A percentile compares a stretch with the other conserved stretches of the same genome.
phyloP scores from a whole-genome alignment of 106 monocot species.

The Dioscorea zingiberensis region DNA sequence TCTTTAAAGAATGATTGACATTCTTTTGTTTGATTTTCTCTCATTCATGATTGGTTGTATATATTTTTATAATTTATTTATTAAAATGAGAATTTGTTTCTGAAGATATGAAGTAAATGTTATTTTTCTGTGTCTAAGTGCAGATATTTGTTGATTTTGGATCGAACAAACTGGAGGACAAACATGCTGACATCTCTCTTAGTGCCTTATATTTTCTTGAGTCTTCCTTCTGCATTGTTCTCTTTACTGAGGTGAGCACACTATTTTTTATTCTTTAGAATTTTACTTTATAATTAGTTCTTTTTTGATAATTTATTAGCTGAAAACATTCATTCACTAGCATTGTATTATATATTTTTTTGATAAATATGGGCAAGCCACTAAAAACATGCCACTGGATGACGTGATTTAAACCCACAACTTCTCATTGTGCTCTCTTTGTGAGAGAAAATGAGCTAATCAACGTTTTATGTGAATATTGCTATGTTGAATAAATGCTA shows the following conservation, averaged over 20 bases:
- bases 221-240: slow-evolving; percentile 36
- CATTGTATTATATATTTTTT: too few species aligned
- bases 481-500: too few species aligned
- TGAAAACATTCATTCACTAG: too few species aligned
- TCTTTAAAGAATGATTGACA: background rate
- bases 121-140: background rate
- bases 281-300: background rate
- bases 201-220: slow-evolving; percentile 41
- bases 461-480: too few species aligned
- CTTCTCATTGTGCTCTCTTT: too few species aligned
- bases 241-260: slow-evolving; percentile 16
- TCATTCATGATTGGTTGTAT: too few species aligned
- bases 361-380: too few species aligned
- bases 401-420: too few species aligned
- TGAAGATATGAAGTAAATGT: background rate
- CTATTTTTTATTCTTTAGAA: background rate
- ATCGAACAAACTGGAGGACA: slow-evolving; percentile 50
- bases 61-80: background rate
- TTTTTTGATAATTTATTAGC: too few species aligned
- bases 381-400: too few species aligned
- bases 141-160: slow-evolving; percentile 45
- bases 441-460: too few species aligned
- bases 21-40: background rate
- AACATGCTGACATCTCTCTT: slow-evolving; percentile 38
- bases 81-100: too few species aligned